Percentiles rank a stretch among this genome's conserved stretches.
phyloP scores from a whole-genome alignment of 2,329 filamentous ascomycete species.

The Xenoacremonium recifei region DNA sequence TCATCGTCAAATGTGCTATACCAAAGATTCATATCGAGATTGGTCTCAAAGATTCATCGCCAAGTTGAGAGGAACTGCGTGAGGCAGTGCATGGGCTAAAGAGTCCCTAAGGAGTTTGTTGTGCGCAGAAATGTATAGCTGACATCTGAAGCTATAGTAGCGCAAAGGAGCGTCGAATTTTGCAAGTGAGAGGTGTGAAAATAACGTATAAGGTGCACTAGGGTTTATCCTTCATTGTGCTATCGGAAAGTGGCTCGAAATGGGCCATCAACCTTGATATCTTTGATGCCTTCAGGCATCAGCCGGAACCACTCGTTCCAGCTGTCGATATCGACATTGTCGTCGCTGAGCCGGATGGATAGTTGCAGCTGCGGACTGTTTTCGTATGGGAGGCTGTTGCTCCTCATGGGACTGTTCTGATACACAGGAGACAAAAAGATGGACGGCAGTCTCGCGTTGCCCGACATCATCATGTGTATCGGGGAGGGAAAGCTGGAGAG shows the following conservation, averaged over 20 bases:
- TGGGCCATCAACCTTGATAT: slow-evolving; percentile 54
- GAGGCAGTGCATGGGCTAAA: slow-evolving; percentile 1
- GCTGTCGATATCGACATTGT: slow-evolving; percentile 49
- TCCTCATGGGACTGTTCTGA: slow-evolving; percentile 36
- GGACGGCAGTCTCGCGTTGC: slow-evolving; percentile 52
- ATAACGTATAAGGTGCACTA: neutral
- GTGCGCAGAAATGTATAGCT: neutral
- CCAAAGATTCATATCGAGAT: slow-evolving; percentile 10
- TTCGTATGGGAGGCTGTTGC: slow-evolving; percentile 37
- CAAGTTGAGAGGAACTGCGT: slow-evolving; percentile 12
- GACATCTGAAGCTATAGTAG: neutral
- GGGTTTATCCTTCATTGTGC: neutral
- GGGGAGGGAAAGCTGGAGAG: slow-evolving; percentile 52
- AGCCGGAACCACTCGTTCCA: slow-evolving; percentile 59
- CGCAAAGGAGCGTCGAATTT: neutral
- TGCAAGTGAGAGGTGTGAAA: neutral
- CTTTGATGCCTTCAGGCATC: slow-evolving; percentile 56
- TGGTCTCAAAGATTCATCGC: slow-evolving; percentile 9
- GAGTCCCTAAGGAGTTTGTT: neutral
- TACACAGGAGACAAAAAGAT: slow-evolving; percentile 54
- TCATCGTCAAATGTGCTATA: slow-evolving; percentile 18
- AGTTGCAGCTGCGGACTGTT: slow-evolving; percentile 50
- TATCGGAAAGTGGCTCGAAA: slow-evolving; percentile 32
- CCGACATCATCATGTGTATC: slow-evolving; percentile 55
- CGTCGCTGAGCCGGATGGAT: slow-evolving; percentile 50